Conservation (phyloP, 495 filamentous ascomycete species). For the Penicillium samsonianum region DNA sequence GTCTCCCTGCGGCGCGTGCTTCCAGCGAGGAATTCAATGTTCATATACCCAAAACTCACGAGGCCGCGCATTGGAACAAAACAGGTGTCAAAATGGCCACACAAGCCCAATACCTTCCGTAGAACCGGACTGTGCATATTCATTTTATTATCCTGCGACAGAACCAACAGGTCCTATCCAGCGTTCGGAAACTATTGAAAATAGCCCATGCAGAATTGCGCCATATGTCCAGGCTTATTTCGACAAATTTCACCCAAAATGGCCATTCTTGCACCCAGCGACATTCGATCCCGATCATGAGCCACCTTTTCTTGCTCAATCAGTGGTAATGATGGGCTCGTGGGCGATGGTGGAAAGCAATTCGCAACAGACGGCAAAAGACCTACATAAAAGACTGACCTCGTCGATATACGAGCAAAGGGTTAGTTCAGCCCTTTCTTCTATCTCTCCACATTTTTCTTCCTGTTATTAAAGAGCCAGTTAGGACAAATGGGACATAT, state of each 20-base stretch:
- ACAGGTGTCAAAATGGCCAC: background rate
- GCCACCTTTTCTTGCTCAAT: background rate
- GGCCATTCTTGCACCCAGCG: background rate
- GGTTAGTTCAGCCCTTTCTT: background rate
- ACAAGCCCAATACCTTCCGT: background rate
- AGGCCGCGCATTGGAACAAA: background rate
- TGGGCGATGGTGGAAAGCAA: background rate
- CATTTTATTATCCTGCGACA: too few relatives aligned
- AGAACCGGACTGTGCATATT: background rate
- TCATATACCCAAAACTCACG: background rate
- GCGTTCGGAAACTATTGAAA: background rate
- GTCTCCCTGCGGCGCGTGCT: background rate
- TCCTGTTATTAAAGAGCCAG: background rate
- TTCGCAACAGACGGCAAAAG: background rate
- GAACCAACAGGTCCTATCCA: background rate
- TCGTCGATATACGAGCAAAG: background rate
- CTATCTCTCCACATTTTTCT: background rate
- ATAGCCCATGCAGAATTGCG: background rate
- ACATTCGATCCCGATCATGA: background rate
- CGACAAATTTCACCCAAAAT: slow-evolving; percentile 1
- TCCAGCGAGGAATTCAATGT: background rate
- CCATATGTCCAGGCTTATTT: background rate
- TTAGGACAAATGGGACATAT: background rate
- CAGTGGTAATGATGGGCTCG: background rate
- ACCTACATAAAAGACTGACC: background rate